These are phyloP conservation scores for Colletotrichum sp. DNA, from an alignment of 2,329 filamentous ascomycete genomes.

Conservation along the genomic window DNA sequence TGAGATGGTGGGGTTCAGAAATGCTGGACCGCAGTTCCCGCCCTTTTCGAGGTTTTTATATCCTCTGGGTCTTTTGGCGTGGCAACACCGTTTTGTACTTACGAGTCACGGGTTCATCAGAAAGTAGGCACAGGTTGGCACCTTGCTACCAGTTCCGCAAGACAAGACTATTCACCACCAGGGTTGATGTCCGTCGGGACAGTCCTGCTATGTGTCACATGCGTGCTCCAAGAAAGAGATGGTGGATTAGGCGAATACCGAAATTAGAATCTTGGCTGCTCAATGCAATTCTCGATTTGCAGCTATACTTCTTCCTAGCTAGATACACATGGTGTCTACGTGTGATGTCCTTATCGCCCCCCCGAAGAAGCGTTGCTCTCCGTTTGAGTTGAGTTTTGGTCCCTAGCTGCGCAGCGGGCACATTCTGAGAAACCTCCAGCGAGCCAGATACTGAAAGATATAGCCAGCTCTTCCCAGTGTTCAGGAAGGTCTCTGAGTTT, in stretches of 20 bases:
- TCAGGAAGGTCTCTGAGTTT: background rate
- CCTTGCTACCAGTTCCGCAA: background rate
- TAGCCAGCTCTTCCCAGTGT: background rate
- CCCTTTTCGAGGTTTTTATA: accelerated
- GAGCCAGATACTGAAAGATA: background rate
- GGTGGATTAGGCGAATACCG: background rate
- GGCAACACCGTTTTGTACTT: accelerated
- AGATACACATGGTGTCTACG: too few relatives aligned
- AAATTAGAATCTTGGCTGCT: too few relatives aligned
- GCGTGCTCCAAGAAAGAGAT: accelerated
- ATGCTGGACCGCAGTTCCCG: background rate
- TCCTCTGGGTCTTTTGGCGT: background rate
- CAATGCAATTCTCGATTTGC: background rate
- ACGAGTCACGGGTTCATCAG: accelerated
- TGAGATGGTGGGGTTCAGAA: accelerated
- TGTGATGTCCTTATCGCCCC: background rate
- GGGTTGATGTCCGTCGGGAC: background rate
- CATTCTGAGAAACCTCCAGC: background rate
- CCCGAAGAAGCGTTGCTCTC: background rate
- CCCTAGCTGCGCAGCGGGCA: background rate
- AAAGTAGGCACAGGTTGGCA: background rate
- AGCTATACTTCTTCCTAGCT: too few relatives aligned
- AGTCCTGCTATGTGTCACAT: background rate
- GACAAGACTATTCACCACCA: background rate
- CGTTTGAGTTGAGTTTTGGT: background rate